phyloP scores from a whole-genome alignment of 2,329 filamentous ascomycete species.

The Hypoxylon sp. region DNA sequence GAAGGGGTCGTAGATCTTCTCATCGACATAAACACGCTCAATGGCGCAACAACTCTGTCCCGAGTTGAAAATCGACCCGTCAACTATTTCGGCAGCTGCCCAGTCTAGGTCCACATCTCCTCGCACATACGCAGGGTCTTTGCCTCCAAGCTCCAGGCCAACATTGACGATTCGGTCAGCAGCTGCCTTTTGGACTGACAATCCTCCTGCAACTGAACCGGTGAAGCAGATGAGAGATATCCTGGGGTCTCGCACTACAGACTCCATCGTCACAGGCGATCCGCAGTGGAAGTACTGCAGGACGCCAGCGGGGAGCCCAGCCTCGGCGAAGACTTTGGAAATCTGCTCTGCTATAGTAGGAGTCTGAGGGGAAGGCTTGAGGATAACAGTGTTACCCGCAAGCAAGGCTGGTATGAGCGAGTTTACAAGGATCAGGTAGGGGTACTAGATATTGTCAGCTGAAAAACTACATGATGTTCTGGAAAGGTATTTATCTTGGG shows the following conservation, averaged over 20 bases:
- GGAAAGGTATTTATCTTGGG: background rate
- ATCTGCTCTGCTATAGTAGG: conserved; percentile 91
- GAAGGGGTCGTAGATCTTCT: conserved; percentile 84
- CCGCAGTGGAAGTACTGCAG: conserved; percentile 94
- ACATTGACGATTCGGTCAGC: conserved; percentile 85
- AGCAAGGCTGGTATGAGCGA: conserved; percentile 91
- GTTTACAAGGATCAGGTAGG: conserved; percentile 93
- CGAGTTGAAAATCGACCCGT: conserved; percentile 96
- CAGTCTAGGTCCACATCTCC: conserved; percentile 86
- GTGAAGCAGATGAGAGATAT: conserved; percentile 91
- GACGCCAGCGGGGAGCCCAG: conserved; percentile 83
- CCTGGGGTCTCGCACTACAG: conserved; percentile 78
- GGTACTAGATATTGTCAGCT: conserved; percentile 69
- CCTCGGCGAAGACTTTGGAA: conserved; percentile 76
- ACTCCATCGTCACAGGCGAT: conserved; percentile 77
- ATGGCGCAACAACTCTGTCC: conserved; percentile 97
- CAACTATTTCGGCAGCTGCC: conserved; percentile 94
- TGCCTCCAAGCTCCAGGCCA: conserved; percentile 90
- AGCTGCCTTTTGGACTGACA: conserved; percentile 86
- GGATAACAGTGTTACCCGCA: conserved; percentile 87
- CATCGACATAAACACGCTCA: conserved; percentile 90
- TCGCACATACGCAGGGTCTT: conserved; percentile 91
- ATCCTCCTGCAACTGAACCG: conserved; percentile 86
- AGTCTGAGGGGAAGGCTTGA: conserved; percentile 95
- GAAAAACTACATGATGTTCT: background rate